Base-by-base conservation (phyloP, 2,329 filamentous ascomycete genomes). In the Aspergillus ustus region DNA sequence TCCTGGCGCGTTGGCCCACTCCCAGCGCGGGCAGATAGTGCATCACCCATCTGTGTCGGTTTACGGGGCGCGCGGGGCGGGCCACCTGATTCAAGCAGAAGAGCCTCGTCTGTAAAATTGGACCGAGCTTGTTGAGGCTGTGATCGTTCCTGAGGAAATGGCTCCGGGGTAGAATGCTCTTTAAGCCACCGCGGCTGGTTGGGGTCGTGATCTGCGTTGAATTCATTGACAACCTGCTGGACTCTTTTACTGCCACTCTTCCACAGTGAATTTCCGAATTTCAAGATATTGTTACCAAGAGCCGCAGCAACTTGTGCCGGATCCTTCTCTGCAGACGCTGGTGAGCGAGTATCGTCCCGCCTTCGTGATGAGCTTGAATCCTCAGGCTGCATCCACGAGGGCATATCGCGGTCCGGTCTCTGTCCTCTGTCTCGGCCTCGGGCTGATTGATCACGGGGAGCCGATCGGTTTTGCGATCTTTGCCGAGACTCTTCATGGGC, bases 161-260 rank as follows among this genome's bases (percentile, higher is more conserved):
- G 66, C 31, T 73, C 70, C 43, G 68, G 72, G 28, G 63, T 58
- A 46, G 69, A 84, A 3, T 87, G 84, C 60, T 93, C 90, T 69
- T 90, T 88, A 94, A 99, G 97, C 95, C 95, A 99, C 73, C 92
- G 95, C 0, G 95, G 95, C 73, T 97, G 91, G 71, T 76, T 91
- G 2, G 90, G 84, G 71, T 97, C 93, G 28, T 83, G 82, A n/a
- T 88, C 89, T 57, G 83, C 79, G 68, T 87, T 86, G 62, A 98
- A 91, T 17, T 99, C 95, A 8, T 93, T 89, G 37, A 98, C 91
- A 4, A 92, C 94, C 76, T 95, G 92, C 71, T 96, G 92, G 61
- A 98, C 86, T 74, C 92, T 93, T 78, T 97, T 99, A 72, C 93
- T 92, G 0, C 94, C 89, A 3, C 91, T 91, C 74, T 97, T 99